A percentile compares a stretch with the other conserved stretches of the same genome.
phyloP scores from a whole-genome alignment of 2,329 filamentous ascomycete species.

The Sporothrix protearum region DNA sequence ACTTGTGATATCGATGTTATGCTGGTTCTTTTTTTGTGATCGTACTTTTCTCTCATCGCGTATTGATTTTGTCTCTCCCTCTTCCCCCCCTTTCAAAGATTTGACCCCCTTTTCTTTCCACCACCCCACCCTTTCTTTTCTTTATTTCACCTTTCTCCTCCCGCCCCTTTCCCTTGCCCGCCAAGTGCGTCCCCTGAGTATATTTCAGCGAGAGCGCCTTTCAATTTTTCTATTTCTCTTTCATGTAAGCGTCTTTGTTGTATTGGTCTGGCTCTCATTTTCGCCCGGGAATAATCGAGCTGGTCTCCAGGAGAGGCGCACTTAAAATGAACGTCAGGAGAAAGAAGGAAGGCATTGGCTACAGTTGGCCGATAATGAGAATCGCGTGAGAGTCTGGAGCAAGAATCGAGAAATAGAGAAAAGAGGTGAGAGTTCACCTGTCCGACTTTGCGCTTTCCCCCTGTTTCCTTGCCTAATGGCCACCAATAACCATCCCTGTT shows the following conservation, averaged over 20 bases:
- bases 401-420: background rate
- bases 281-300: background rate
- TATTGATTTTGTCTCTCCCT: background rate
- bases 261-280: background rate
- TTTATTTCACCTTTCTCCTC: background rate
- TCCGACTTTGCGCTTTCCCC: background rate
- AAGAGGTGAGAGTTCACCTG: background rate
- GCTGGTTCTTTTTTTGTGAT: background rate
- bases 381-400: background rate
- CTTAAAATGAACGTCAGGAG: background rate
- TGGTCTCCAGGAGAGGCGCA: background rate
- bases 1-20: slow-evolving; percentile 4
- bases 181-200: background rate
- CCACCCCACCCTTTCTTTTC: background rate
- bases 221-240: background rate
- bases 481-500: background rate
- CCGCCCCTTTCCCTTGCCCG: background rate
- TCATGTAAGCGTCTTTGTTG: background rate
- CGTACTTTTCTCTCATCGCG: background rate
- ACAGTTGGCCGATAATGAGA: background rate
- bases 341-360: background rate
- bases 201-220: background rate
- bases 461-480: background rate
- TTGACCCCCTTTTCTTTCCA: background rate
- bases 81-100: background rate